These are phyloP conservation scores for Paecilomyces sp. DNA, from an alignment of 2,329 filamentous ascomycete genomes.

Conservation along the genomic window DNA sequence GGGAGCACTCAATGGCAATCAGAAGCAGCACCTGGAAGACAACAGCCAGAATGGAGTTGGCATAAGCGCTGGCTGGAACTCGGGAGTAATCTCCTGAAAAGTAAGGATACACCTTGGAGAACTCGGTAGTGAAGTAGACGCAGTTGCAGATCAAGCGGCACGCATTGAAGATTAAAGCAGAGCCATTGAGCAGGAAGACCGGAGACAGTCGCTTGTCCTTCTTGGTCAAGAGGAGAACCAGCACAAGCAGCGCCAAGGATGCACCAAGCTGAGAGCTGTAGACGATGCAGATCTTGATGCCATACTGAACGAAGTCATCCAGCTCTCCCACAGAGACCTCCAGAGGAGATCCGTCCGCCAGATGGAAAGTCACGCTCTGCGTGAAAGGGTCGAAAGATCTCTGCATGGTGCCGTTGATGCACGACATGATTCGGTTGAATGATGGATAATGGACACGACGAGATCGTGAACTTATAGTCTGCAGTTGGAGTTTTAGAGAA, in stretches of 20 bases:
- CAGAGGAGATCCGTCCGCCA: constrained; percentile 38
- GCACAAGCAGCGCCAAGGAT: constrained; percentile 55
- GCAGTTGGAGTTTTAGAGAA: not conserved
- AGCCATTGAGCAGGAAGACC: constrained; percentile 59
- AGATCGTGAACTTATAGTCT: not conserved
- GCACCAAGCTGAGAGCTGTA: constrained; percentile 66
- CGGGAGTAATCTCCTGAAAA: constrained; percentile 49
- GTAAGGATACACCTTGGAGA: constrained; percentile 55
- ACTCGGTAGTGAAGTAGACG: constrained; percentile 55
- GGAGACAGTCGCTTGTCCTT: constrained; percentile 55
- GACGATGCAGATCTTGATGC: constrained; percentile 50
- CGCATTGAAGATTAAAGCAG: constrained; percentile 54
- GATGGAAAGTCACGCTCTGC: constrained; percentile 45
- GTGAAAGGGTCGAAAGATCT: constrained; percentile 43
- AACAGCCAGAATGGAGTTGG: constrained; percentile 41
- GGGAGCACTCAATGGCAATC: constrained; percentile 49
- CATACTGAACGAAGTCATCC: constrained; percentile 41
- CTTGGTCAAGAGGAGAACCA: constrained; percentile 62
- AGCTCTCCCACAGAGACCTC: constrained; percentile 36
- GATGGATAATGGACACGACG: not conserved
- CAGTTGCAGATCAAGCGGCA: constrained; percentile 40
- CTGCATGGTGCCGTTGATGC: constrained; percentile 4
- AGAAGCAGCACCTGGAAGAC: constrained; percentile 48
- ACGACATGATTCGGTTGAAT: not conserved
- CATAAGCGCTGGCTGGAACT: constrained; percentile 40